These are phyloP conservation scores for Colletotrichum lentis DNA, from an alignment of 2,329 filamentous ascomycete species.

Conservation along the genomic window DNA sequence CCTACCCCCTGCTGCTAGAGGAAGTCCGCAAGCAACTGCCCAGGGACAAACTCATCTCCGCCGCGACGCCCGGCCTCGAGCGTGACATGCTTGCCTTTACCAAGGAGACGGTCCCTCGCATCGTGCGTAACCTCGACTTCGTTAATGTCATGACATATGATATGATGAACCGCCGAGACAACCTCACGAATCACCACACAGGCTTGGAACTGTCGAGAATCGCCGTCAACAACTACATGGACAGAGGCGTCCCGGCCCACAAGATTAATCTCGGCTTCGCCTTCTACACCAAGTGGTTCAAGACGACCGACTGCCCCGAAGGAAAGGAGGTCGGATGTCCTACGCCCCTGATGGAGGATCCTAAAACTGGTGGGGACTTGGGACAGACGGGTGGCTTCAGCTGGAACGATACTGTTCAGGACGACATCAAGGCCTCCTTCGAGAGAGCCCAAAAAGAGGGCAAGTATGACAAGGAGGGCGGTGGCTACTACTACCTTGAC, in stretches of 20 bases:
- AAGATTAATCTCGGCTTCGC: conserved; percentile 71
- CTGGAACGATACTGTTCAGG: conserved; percentile 64
- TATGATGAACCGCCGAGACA: conserved; percentile 74
- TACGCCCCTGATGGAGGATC: conserved; percentile 66
- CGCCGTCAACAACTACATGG: conserved; percentile 67
- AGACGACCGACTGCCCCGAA: conserved; percentile 55
- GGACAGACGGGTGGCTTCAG: conserved; percentile 68
- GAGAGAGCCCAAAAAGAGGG: conserved; percentile 61
- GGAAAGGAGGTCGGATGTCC: conserved; percentile 60
- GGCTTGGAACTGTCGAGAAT: conserved; percentile 64
- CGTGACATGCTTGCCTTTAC: conserved; percentile 75
- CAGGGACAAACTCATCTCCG: conserved; percentile 66
- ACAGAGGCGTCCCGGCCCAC: conserved; percentile 57
- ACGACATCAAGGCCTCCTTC: conserved; percentile 66
- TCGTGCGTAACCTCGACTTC: conserved; percentile 68
- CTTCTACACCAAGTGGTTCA: conserved; percentile 74
- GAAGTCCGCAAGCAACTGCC: conserved; percentile 67
- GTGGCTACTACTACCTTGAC: conserved; percentile 77
- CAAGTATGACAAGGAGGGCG: conserved; percentile 62
- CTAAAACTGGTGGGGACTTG: conserved; percentile 63
- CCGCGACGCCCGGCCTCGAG: conserved; percentile 72
- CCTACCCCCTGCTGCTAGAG: conserved; percentile 68
- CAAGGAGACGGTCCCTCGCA: conserved; percentile 62
- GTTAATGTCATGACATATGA: conserved; percentile 77
- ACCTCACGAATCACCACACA: conserved; percentile 69